Base-by-base conservation (phyloP, 2,329 filamentous ascomycete genomes). In the Ophiostoma fasciatum region DNA sequence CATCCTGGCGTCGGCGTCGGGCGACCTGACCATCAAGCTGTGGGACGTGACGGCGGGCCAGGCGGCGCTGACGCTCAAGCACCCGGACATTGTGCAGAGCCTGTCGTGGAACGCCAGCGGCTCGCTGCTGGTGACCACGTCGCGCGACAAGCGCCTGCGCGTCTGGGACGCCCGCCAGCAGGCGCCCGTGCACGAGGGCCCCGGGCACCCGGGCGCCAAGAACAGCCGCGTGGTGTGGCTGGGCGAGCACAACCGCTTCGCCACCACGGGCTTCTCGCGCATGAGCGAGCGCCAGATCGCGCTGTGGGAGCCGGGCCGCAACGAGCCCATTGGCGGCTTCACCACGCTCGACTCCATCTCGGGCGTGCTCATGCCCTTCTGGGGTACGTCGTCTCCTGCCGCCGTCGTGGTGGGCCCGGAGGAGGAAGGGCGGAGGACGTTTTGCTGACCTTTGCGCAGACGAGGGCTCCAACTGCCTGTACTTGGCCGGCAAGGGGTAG, bases 341-440 rank as follows among this genome's bases (percentile, higher is more conserved):
- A 78, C 74, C 49, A 81, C 82, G 48, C 71, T 98, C 33, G 90
- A 98, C 60, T 92, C 84, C 31, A 94, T 94, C 51, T 94, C 88
- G 31, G 90, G 90, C 55, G 87, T 98, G 41, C 93, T 85, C 69
- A 94, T 98, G 83, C 90, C 90, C 22, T 96, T 98, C 72, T 98
- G 90, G 90, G 90, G 71, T 74, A 9, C 23, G 27, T 37, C 14
- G n/a, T n/a, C n/a, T n/a, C n/a, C n/a, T n/a, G n/a, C n/a, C n/a
- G n/a, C n/a, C n/a, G n/a, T n/a, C n/a, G n/a, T n/a, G n/a, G n/a
- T n/a, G n/a, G n/a, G n/a, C n/a, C n/a, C n/a, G n/a, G n/a, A n/a
- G n/a, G n/a, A n/a, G n/a, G n/a, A n/a, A n/a, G n/a, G n/a, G n/a
- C n/a, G n/a, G n/a, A n/a, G n/a, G n/a, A n/a, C n/a, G n/a, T n/a